Percentiles rank a stretch among this genome's conserved stretches.
Evolutionary conservation across 2,329 filamentous ascomycete species (phyloP).

Genomic region (Ceratocystis albifundus): DNA sequence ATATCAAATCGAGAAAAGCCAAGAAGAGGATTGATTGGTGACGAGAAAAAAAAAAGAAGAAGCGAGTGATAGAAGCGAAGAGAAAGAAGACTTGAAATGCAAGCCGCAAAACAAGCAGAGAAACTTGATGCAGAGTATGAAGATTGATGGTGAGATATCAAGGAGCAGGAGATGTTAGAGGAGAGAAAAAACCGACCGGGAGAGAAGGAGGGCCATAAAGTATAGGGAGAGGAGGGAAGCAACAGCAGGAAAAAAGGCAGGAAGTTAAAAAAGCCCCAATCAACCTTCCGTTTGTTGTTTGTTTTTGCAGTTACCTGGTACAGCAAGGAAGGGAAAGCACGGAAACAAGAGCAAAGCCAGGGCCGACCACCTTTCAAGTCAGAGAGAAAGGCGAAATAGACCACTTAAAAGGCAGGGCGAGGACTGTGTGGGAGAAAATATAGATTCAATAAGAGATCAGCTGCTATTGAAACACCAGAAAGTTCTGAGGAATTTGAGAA

Average conservation of each 20-base stretch:
- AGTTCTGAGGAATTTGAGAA: constrained; percentile 6
- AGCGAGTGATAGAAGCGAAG: constrained; percentile 14
- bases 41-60: constrained; percentile 2
- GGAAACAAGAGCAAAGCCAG: background rate
- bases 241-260: background rate
- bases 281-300: constrained; percentile 9
- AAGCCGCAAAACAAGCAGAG: background rate
- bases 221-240: background rate
- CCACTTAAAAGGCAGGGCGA: background rate
- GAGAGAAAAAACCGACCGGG: background rate
- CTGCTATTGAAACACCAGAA: constrained; percentile 10
- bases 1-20: constrained; percentile 20
- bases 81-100: constrained; percentile 15
- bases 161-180: constrained; percentile 1
- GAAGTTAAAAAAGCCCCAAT: background rate
- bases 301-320: constrained; percentile 5
- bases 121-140: background rate
- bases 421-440: constrained; percentile 1
- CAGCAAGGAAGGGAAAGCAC: constrained; percentile 10
- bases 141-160: constrained; percentile 6
- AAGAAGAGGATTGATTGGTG: background rate
- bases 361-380: background rate
- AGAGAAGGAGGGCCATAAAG: background rate
- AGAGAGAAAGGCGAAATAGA: background rate
- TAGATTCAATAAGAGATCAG: background rate